A percentile compares a stretch with the other conserved stretches of the same genome.
Evolutionary conservation across 208 protist species (phyloP).

Genomic region (Trypanosoma scelopori): DNA sequence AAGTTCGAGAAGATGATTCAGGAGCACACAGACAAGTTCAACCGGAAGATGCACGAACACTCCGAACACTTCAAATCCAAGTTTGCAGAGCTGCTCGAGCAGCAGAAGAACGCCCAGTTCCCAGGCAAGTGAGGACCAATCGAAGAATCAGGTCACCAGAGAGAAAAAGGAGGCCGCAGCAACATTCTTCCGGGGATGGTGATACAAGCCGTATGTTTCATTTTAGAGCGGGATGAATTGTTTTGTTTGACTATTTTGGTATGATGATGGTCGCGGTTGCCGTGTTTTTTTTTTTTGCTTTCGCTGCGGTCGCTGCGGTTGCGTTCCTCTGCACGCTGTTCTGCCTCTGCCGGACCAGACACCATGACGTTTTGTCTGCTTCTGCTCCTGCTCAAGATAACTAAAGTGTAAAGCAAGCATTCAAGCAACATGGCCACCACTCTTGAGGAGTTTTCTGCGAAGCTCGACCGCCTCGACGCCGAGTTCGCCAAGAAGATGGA

Average conservation of each 20-base stretch:
- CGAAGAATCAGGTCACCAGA: too few relatives aligned
- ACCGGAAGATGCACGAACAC: constrained; percentile 92
- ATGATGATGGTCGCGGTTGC: background rate
- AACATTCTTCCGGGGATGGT: too few relatives aligned
- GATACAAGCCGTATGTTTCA: background rate
- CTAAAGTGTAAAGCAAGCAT: background rate
- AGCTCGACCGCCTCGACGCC: constrained; percentile 89
- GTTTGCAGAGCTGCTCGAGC: constrained; percentile 87
- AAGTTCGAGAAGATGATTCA: constrained; percentile 93
- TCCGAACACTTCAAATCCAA: constrained; percentile 92
- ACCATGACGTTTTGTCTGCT: background rate
- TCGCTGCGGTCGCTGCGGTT: background rate
- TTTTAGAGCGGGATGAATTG: constrained; percentile 6
- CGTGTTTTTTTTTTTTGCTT: constrained; percentile 2
- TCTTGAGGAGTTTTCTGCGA: constrained; percentile 84
- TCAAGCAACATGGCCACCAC: constrained; percentile 51
- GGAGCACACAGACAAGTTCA: constrained; percentile 93
- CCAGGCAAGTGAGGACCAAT: constrained; percentile 63
- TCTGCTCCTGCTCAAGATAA: constrained; percentile 1
- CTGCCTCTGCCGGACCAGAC: too few relatives aligned
- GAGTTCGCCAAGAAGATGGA: constrained; percentile 93
- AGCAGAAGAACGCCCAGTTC: constrained; percentile 93
- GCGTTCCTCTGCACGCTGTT: too few relatives aligned
- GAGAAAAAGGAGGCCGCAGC: too few relatives aligned
- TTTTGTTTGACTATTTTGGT: constrained; percentile 11